Evolutionary conservation across 345 rosid species (phyloP), one percentile per base, ranked within the genome.

Genomic region (Gossypium anomalum): DNA sequence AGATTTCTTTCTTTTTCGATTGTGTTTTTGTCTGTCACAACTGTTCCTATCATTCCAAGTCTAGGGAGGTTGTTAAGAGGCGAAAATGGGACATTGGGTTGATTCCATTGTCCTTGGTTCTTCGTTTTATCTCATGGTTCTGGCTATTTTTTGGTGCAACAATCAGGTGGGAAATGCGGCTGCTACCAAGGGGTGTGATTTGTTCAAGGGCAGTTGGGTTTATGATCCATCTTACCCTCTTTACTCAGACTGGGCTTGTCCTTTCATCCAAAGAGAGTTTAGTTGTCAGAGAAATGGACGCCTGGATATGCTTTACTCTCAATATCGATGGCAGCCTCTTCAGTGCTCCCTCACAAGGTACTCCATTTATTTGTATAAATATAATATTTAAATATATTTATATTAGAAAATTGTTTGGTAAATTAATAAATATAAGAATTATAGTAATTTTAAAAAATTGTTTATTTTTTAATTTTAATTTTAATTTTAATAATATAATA

Each of bases 171-270:
- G 11, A 2, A 25, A 25, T 60, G 63, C 17, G 7, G 3, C 25
- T 58, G 3, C 62, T 58, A 7, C 19, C 38, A 0, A 3, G 3
- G 59, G 63, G 13, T 87, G 97, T 53, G 83, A 91, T 75, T 69
- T 87, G 79, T 93, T 87, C 82, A 64, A 76, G 2, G 97, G 98
- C 1, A 84, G 84, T 12, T 93, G 98, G 97, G 92, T 89, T 60
- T 68, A 71, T 41, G 97, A 93, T 74, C n/a, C 74, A 2, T 77
- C 92, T 5, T 92, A 90, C 74, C 98, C 97, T 2, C 83, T 89
- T 51, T 92, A 82, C 48, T 8, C 27, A 41, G 23, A 87, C 2
- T 77, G 90, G 58, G 60, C 63, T 63, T 93, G 98, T 81, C 91
- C 92, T 0, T 92, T 90, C 85, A 84, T 93, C 13, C 84, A 91